Conservation (phyloP, 345 rosid genomes). For the Anacardium occidentale region DNA sequence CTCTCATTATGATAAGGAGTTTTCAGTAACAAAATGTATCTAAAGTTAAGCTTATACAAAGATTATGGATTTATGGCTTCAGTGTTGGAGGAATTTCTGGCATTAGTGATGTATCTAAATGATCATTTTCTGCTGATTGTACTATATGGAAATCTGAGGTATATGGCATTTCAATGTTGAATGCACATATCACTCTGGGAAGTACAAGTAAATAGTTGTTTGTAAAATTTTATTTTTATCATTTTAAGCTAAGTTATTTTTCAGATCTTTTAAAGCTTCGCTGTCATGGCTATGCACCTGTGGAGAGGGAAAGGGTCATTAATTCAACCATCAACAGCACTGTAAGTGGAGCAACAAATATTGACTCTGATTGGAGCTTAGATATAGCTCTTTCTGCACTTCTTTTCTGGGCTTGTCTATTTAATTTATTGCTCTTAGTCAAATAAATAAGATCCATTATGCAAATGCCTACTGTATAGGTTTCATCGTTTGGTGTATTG, state of each 20-base stretch:
- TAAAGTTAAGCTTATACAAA: no score
- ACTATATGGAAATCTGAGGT: no score
- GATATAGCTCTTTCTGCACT: not conserved
- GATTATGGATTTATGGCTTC: no score
- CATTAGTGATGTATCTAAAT: no score
- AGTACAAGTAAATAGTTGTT: no score
- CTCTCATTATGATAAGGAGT: not conserved
- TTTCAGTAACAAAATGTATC: no score
- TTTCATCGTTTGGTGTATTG: slow-evolving; percentile 31
- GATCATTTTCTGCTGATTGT: no score
- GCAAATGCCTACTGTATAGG: slow-evolving; percentile 31
- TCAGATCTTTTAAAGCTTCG: slow-evolving; percentile 47
- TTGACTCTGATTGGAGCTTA: slow-evolving; percentile 6
- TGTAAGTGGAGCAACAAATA: slow-evolving; percentile 40
- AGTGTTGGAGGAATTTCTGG: no score
- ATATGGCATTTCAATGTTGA: no score
- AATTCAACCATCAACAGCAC: slow-evolving; percentile 26
- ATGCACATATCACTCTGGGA: no score
- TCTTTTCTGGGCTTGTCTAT: not conserved
- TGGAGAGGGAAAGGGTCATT: slow-evolving; percentile 37
- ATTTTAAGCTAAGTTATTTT: slow-evolving; percentile 17
- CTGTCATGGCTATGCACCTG: slow-evolving; percentile 23
- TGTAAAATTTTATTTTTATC: no score
- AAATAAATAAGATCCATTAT: slow-evolving; percentile 5
- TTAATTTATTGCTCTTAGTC: not conserved